Conservation (phyloP, 495 filamentous ascomycete genomes). For the Hyaloscypha hepaticicola region DNA sequence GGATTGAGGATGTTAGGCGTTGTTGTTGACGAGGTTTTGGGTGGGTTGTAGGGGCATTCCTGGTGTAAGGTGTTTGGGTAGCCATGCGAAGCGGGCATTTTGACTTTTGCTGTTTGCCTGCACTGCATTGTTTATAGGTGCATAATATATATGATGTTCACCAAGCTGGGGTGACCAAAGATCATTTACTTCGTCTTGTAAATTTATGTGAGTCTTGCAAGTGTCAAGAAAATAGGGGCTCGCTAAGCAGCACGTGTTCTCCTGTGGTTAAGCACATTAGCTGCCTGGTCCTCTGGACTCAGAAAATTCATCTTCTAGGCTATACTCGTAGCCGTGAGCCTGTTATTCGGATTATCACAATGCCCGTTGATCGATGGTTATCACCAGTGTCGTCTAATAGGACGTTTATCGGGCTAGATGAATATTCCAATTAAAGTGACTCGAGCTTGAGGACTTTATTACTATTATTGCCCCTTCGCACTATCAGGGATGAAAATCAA, state of each 20-base stretch:
- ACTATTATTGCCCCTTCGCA: too few relatives aligned
- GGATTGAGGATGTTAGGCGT: slow-evolving; percentile 74
- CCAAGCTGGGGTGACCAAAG: background rate
- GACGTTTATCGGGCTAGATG: too few relatives aligned
- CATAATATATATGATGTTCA: background rate
- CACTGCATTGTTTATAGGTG: background rate
- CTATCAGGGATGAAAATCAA: slow-evolving; percentile 5
- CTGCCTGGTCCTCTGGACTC: too few relatives aligned
- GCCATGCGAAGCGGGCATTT: background rate
- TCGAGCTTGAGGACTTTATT: too few relatives aligned
- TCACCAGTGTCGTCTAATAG: too few relatives aligned
- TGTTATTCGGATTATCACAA: too few relatives aligned
- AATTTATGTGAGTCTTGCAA: background rate
- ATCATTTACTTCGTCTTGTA: background rate
- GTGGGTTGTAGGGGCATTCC: slow-evolving; percentile 12
- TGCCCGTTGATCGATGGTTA: too few relatives aligned
- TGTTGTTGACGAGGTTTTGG: slow-evolving; percentile 62
- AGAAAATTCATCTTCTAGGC: too few relatives aligned
- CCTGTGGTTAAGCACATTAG: background rate
- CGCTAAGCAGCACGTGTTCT: background rate
- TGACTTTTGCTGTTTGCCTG: background rate
- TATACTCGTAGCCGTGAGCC: too few relatives aligned
- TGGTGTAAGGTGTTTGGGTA: background rate
- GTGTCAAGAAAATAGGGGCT: background rate
- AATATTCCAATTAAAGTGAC: too few relatives aligned